Evolutionary conservation across 148 eudicot species (phyloP).

Genomic region (Rhododendron simsii): DNA sequence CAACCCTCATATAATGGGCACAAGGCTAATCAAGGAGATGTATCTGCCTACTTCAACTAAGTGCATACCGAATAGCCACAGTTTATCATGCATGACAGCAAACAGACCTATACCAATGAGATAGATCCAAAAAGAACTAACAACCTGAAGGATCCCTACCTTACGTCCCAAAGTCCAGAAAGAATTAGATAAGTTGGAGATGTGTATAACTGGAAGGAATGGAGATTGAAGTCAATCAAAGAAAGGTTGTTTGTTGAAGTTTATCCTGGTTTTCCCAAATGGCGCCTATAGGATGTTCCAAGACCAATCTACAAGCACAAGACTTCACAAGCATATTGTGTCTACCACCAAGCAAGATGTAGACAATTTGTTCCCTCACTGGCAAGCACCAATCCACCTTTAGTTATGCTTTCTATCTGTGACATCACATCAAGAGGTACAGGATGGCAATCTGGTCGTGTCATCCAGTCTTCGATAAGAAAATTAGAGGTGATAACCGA

Average conservation of each 20-base stretch:
- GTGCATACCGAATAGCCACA: neutral
- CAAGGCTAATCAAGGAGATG: neutral
- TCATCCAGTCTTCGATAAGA: neutral
- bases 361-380: neutral
- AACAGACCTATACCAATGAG: neutral
- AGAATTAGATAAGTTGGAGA: neutral
- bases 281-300: neutral
- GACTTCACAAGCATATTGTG: neutral
- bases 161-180: neutral
- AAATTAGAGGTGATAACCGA: neutral
- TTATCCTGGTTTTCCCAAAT: neutral
- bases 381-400: neutral
- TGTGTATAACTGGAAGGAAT: neutral
- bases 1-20: neutral
- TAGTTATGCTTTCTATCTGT: neutral
- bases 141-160: neutral
- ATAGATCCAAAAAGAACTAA: neutral
- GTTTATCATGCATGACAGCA: neutral
- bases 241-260: neutral
- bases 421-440: neutral
- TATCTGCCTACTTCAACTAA: neutral
- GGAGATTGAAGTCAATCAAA: neutral
- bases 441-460: neutral
- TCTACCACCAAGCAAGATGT: neutral
- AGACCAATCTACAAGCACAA: neutral